Evolutionary conservation across 495 filamentous ascomycete genomes (phyloP).

Genomic region (Hyaloscypha finlandica): DNA sequence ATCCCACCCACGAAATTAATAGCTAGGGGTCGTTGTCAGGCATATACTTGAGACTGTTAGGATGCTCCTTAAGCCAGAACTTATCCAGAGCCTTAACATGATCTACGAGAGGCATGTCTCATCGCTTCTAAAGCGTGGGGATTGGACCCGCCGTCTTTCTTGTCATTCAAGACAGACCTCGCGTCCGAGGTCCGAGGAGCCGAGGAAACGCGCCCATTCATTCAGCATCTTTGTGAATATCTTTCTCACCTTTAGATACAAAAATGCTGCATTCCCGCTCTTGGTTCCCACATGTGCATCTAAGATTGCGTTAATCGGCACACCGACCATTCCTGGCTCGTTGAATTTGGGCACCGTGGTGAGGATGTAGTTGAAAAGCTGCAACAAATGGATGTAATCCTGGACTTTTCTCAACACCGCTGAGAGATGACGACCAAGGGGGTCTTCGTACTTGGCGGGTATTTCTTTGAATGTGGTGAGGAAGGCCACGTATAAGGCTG

Average conservation of each 20-base stretch:
- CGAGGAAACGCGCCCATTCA: conserved; percentile 64
- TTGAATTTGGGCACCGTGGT: conserved; percentile 63
- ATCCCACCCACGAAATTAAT: conserved; percentile 60
- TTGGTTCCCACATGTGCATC: conserved; percentile 56
- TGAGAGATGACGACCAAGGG: conserved; percentile 44
- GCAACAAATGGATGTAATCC: conserved; percentile 65
- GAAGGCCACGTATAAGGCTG: conserved; percentile 54
- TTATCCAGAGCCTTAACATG: conserved; percentile 47
- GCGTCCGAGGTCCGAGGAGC: conserved; percentile 55
- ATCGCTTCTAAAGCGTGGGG: conserved; percentile 47
- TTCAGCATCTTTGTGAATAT: conserved; percentile 70
- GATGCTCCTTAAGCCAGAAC: conserved; percentile 74
- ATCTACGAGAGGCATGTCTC: not conserved
- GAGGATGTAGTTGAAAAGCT: conserved; percentile 64
- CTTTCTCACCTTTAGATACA: conserved; percentile 65
- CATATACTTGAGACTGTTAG: conserved; percentile 66
- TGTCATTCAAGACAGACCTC: conserved; percentile 53
- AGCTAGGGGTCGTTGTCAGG: conserved; percentile 54
- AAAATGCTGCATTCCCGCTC: conserved; percentile 64
- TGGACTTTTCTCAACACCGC: conserved; percentile 54
- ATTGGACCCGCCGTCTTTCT: conserved; percentile 64
- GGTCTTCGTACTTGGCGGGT: conserved; percentile 62
- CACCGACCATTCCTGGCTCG: conserved; percentile 50
- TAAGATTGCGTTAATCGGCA: conserved; percentile 58
- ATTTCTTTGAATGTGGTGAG: conserved; percentile 68